Evolutionary conservation across 768 basidiomycete genomes (phyloP), one percentile per base, ranked within the genome.

Genomic region (Boletus rufocinnamomeus): DNA sequence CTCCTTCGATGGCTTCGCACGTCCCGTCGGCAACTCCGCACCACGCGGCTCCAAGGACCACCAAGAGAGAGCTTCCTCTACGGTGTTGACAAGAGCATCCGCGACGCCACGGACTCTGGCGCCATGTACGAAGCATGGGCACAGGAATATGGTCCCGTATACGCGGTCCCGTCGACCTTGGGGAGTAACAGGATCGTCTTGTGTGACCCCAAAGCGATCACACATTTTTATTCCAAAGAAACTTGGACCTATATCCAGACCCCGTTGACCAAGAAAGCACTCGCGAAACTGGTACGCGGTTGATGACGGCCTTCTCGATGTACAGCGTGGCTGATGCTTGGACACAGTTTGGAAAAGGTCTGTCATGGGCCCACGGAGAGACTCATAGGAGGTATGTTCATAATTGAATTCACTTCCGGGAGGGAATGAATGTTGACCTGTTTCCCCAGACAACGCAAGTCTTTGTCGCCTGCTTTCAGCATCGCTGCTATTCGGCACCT

Each of bases 221-320:
- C 57, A 1, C 61, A 59, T 25, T 56, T 46, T 5, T 53, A 40
- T 10, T 25, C 48, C 5, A 59, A 54, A 3, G 61, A 59, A 1
- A 32, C 48, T 0, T 54, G 66, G 10, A 74, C 71, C 0, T 85
- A 85, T 59, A 65, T 77, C 0, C 77, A 77, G 43, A 75, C 75
- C 0, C 69, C 68, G 4, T 62, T 77, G 28, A 59, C 68, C 4
- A 75, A 69, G 40, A 45, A 63, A 2, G 72, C 78, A 27, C 70
- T 80, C 6, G 76, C 76, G 25, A n/a, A 0, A 13, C 13, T 11
- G 55, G 66, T 63, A 30, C 23, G 64, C 40, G 11, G 2, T 25
- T 32, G 19, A 35, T 54, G 30, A 19, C 7, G 8, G 19, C 6
- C 7, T 1, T 46, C 11, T 27, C 13, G 1, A 51, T 3, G 2